These are phyloP conservation scores for Haplographium delicatum DNA, from an alignment of 495 filamentous ascomycete genomes.

Conservation along the genomic window DNA sequence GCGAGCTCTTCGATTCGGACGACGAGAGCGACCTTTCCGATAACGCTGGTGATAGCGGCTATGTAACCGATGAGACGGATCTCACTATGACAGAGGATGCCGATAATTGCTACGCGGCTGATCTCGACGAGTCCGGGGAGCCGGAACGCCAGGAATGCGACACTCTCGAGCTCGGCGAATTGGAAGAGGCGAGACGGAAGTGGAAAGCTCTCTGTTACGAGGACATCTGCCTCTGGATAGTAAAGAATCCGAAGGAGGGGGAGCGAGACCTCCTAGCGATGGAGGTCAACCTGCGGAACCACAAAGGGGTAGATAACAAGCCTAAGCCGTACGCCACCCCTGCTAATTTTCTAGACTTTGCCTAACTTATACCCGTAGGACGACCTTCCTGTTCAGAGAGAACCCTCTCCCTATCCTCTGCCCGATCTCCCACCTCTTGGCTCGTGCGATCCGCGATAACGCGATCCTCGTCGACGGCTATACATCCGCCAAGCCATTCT, in stretches of 20 bases:
- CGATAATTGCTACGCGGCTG: neutral
- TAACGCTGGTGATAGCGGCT: conserved; percentile 11
- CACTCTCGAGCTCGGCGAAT: conserved; percentile 5
- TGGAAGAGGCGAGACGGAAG: conserved; percentile 11
- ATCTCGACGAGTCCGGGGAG: conserved; percentile 3
- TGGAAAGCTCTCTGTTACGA: conserved; percentile 26
- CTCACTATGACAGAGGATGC: conserved; percentile 7
- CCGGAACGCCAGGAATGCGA: conserved; percentile 2
- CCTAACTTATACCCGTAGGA: conserved; percentile 14
- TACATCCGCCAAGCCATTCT: conserved; percentile 19
- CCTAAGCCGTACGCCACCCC: conserved; percentile 28
- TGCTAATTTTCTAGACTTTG: neutral
- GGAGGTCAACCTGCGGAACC: conserved; percentile 23
- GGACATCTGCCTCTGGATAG: conserved; percentile 26
- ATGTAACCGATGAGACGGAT: conserved; percentile 10
- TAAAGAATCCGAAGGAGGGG: conserved; percentile 24
- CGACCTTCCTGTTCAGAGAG: conserved; percentile 23
- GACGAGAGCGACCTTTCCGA: conserved; percentile 1
- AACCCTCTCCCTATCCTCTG: conserved; percentile 22
- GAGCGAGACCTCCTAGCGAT: conserved; percentile 25
- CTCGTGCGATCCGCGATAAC: conserved; percentile 20
- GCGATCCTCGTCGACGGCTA: conserved; percentile 22
- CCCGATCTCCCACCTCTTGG: conserved; percentile 22
- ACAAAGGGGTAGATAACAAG: conserved; percentile 31
- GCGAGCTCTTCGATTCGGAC: neutral